Evolutionary conservation across 805 yeast species (phyloP).

Genomic region (Sugiyamaella valdiviana): DNA sequence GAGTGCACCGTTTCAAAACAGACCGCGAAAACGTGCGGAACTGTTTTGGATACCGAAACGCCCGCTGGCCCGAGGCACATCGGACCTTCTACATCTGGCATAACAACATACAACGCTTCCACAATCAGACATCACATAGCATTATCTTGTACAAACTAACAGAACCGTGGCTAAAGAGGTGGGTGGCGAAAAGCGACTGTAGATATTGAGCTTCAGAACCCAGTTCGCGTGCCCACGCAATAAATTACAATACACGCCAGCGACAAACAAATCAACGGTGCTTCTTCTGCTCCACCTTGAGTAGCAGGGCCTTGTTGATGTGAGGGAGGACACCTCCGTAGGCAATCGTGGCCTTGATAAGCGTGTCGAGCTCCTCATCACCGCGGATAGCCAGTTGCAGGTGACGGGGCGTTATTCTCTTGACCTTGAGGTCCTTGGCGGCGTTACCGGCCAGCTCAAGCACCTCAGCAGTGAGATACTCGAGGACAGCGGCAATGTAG

Average conservation of each 20-base stretch:
- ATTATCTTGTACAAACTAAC: background rate
- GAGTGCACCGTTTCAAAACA: too few relatives aligned
- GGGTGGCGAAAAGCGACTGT: background rate
- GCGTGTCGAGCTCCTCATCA: slow-evolving; percentile 92
- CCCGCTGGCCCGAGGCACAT: too few relatives aligned
- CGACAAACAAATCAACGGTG: background rate
- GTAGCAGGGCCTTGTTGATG: slow-evolving; percentile 72
- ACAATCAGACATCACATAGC: background rate
- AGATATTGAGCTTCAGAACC: background rate
- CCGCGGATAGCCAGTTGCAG: slow-evolving; percentile 95
- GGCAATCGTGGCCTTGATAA: slow-evolving; percentile 86
- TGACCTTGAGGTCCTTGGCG: slow-evolving; percentile 89
- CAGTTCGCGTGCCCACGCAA: background rate
- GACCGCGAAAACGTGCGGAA: too few relatives aligned
- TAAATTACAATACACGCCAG: background rate
- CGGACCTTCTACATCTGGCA: too few relatives aligned
- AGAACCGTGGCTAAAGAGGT: background rate
- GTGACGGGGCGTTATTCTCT: slow-evolving; percentile 97
- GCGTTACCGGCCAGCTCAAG: slow-evolving; percentile 98
- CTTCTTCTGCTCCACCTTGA: slow-evolving; percentile 59
- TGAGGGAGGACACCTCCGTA: slow-evolving; percentile 98
- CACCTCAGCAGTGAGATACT: slow-evolving; percentile 94
- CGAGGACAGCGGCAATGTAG: slow-evolving; percentile 90
- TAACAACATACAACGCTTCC: too few relatives aligned
- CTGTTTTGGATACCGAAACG: too few relatives aligned